These are phyloP conservation scores for Emmonsiellopsis sp. DNA, from an alignment of 2,329 filamentous ascomycete genomes.

Conservation along the genomic window DNA sequence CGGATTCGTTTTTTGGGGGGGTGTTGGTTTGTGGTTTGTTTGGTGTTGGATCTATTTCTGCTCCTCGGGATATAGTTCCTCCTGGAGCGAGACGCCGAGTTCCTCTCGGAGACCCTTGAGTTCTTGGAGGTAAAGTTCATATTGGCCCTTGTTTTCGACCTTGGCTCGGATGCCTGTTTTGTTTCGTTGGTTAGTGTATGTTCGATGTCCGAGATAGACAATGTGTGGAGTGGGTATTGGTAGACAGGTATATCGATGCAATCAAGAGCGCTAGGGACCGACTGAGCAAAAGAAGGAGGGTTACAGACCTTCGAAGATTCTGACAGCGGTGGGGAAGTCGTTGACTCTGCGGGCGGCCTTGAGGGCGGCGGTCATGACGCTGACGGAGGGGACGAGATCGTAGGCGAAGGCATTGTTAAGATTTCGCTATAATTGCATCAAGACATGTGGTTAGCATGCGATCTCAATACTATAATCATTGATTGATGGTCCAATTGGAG, in stretches of 20 bases:
- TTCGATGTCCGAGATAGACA: not conserved
- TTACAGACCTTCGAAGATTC: conserved; percentile 88
- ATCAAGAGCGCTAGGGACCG: not conserved
- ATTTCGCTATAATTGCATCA: conserved; percentile 57
- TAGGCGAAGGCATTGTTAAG: conserved; percentile 99
- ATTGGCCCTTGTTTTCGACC: conserved; percentile 97
- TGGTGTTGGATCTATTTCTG: conserved; percentile 21
- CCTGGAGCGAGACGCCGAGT: conserved; percentile 82
- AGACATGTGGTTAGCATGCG: not conserved
- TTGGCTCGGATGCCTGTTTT: conserved; percentile 88
- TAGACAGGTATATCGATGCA: not conserved
- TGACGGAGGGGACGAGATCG: conserved; percentile 93
- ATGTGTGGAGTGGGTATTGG: not conserved
- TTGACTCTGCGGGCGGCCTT: conserved; percentile 93
- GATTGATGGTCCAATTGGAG: conserved; percentile 16
- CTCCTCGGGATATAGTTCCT: conserved; percentile 72
- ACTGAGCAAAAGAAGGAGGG: conserved; percentile 1
- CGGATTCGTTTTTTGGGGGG: too few species aligned
- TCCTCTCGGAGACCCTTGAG: conserved; percentile 89
- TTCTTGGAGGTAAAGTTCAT: conserved; percentile 89
- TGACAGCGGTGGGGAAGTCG: conserved; percentile 95
- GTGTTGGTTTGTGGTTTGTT: too few species aligned
- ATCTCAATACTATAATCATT: not conserved
- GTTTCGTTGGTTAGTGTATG: not conserved
- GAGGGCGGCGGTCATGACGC: conserved; percentile 83